Conservation (phyloP, 257 asterid species). For the Solanum stenotomum region DNA sequence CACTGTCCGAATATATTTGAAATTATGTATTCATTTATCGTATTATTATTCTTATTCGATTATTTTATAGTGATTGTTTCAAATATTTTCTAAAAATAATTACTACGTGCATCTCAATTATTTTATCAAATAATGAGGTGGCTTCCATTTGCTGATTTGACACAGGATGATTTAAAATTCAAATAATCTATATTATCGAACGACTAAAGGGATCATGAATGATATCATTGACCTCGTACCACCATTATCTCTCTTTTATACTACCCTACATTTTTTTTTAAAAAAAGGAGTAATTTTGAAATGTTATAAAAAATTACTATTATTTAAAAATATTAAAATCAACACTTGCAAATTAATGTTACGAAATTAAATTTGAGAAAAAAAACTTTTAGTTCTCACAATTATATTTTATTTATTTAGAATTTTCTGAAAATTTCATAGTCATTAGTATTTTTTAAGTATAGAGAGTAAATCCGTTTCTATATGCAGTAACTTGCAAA, state of each 20-base stretch:
- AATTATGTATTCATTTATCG: neutral
- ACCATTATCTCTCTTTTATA: neutral
- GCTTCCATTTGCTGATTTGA: neutral
- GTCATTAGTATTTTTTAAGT: no score
- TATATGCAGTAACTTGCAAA: neutral
- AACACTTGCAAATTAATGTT: neutral
- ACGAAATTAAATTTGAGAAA: no score
- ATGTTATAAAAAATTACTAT: no score
- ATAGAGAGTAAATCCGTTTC: rapidly evolving
- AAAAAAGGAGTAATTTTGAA: neutral
- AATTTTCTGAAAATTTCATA: no score
- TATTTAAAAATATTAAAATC: neutral
- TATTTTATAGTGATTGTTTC: no score
- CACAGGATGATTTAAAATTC: neutral
- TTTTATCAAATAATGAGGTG: neutral
- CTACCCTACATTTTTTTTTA: no score
- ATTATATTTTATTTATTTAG: no score
- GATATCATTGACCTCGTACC: neutral
- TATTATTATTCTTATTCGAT: neutral
- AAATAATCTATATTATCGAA: neutral
- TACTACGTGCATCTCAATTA: no score
- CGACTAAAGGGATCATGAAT: neutral
- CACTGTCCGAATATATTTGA: no score
- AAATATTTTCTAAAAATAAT: no score
- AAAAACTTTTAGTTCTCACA: no score